Base-by-base conservation (phyloP, 2,329 filamentous ascomycete genomes). In the Colletotrichum echinochloae region DNA sequence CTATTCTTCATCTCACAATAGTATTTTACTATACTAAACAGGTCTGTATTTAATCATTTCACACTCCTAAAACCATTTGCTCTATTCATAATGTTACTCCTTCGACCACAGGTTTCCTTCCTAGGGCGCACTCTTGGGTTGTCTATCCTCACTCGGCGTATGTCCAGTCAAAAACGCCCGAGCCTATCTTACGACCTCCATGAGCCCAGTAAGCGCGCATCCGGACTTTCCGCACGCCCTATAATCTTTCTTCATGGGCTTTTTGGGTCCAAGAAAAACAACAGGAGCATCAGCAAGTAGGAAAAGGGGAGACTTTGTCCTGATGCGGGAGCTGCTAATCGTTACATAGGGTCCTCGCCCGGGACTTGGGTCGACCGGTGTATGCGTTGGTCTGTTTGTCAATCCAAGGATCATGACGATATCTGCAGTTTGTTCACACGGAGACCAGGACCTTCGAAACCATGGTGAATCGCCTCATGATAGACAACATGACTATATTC, bases 231-330 rank as follows among this genome's bases (percentile, higher is more conserved):
- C 76, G 78, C 80, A 69, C 81, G 83, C 48, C 93, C 95, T 2
- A 94, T 98, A 73, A 82, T 98, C 72, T 92, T 98, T 74, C 89
- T 98, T 77, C 95, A 98, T 79, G 95, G 96, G 1, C 86, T 98
- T 14, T 98, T 98, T 77, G 95, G 95, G 26, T 97, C 94, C 46
- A 97, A 97, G 84, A 94, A 94, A 84, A 98, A 98, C 79, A 97
- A 98, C 79, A 87, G 95, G 80, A 93, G 88, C 77, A 96, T 98
- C 73, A 97, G 94, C 91, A 97, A 94, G 95, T 97, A 85, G 80
- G 92, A 83, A 20, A 14, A 28, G 51, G 18, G 14, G 14, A 33
- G 41, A 16, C n/a, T 28, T 18, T 49, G 28, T 9, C n/a, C 26
- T 26, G 33, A n/a, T 49, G 41, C 12, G n/a, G 51, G 16, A 28